These are phyloP conservation scores for Liriodendron chinense DNA, from an alignment of 164 flowering plant species.

Conservation along the genomic window DNA sequence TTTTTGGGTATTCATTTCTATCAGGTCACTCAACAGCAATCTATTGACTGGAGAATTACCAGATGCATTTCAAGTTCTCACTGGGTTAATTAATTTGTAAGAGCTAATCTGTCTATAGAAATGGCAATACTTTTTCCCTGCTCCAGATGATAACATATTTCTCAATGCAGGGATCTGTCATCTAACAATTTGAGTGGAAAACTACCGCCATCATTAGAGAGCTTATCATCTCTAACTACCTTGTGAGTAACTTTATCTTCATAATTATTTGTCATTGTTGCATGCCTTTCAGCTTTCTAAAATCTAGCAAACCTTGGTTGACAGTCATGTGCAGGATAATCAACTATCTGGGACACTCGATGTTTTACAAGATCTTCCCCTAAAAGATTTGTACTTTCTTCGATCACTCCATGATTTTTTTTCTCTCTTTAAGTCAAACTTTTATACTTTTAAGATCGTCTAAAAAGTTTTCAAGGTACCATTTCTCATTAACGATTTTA, in stretches of 20 bases:
- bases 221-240: conserved; percentile 50
- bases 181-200: conserved; percentile 73
- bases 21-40: conserved; percentile 75
- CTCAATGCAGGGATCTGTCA: conserved; percentile 75
- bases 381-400: conserved; percentile 63
- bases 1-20: conserved; percentile 9
- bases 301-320: conserved; percentile 12
- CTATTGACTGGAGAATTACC: conserved; percentile 69
- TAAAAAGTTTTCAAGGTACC: neutral
- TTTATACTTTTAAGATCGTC: neutral
- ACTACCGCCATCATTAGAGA: conserved; percentile 61
- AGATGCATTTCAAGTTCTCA: conserved; percentile 54
- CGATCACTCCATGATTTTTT: conserved; percentile 11
- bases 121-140: neutral
- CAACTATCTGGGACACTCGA: conserved; percentile 82
- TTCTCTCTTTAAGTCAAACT: neutral
- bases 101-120: conserved; percentile 12
- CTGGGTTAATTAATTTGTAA: conserved; percentile 65
- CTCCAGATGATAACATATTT: conserved; percentile 2
- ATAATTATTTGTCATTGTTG: neutral
- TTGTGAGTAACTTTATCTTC: conserved; percentile 46
- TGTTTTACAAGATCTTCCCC: conserved; percentile 80
- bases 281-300: neutral
- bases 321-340: conserved; percentile 87
- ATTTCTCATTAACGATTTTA: neutral